phyloP scores from a whole-genome alignment of 2,329 filamentous ascomycete species.

The Cladosporium sphaerospermum region DNA sequence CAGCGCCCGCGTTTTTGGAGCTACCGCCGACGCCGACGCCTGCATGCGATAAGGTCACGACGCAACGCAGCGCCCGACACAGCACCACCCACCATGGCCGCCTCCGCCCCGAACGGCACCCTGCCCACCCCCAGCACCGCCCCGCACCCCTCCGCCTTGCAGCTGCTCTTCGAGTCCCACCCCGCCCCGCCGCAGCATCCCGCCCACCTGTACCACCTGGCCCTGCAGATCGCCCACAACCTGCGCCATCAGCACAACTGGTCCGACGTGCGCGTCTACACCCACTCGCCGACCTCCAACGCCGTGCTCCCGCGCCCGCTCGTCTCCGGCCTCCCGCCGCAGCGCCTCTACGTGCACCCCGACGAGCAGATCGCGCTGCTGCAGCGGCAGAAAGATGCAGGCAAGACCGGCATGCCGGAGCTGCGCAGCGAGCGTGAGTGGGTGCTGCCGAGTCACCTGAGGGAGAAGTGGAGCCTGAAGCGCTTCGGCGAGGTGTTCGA shows the following conservation, averaged over 20 bases:
- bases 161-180: conserved; percentile 12
- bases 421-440: conserved; percentile 56
- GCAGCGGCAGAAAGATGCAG: conserved; percentile 43
- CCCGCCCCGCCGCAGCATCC: conserved; percentile 11
- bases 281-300: conserved; percentile 20
- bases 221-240: conserved; percentile 60
- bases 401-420: conserved; percentile 27
- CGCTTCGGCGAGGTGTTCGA: conserved; percentile 66
- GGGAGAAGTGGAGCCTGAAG: conserved; percentile 65
- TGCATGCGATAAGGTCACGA: not conserved
- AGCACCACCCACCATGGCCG: not conserved
- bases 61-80: not conserved
- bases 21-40: not conserved
- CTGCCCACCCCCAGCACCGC: not conserved
- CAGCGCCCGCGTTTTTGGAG: too few relatives aligned
- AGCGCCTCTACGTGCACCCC: conserved; percentile 69
- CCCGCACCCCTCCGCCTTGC: conserved; percentile 16
- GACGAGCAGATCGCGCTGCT: conserved; percentile 74
- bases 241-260: conserved; percentile 71
- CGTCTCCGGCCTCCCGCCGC: conserved; percentile 66
- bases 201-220: conserved; percentile 41
- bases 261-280: conserved; percentile 54
- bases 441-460: conserved; percentile 67
- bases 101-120: not conserved
- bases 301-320: conserved; percentile 52